Evolutionary conservation across 768 basidiomycete species (phyloP), one percentile per base, ranked within the genome.

Genomic region (Boletus eberwhitei): DNA sequence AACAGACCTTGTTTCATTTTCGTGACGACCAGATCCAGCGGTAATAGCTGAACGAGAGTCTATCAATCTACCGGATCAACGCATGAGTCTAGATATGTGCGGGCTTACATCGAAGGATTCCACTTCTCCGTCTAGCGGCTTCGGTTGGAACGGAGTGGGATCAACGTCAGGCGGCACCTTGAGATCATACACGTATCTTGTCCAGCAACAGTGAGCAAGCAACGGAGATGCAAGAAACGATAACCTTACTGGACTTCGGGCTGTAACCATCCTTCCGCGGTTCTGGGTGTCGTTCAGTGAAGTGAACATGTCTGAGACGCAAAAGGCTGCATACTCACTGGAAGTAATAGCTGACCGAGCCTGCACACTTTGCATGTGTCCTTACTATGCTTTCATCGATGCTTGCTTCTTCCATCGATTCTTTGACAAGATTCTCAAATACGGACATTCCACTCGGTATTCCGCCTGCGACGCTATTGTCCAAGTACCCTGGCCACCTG

Each of bases 401-500:
- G 60, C 87, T 92, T 2, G 94, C 96, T 70, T 99, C 96, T 66
- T 98, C 96, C 78, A 84, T 86, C 51, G 90, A 88, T 70, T 98
- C 96, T 66, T 96, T 97, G 36, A 95, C 79, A 41, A 98, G 74
- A 2, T 85, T 79, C 45, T 93, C 87, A 45, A 90, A 82, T 4
- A 81, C 71, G 0, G 79, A 65, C 74, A 87, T 85, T 1, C 93
- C 91, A 19, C 86, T 83, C 0, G 93, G 84, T 32, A 96, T 94
- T 3, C 96, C 96, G 0, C 96, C 96, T 4, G 94, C 94, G 40
- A 90, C 90, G 35, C 82, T 86, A 69, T 98, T 98, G 65, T 98
- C 96, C 17, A 97, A 78, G 61, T 79, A 84, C 2, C 90, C 87
- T 6, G 94, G 93, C 80, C 85, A 97, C 32, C 88, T 88, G 59